phyloP scores from a whole-genome alignment of 345 rosid genomes.

The Euphorbia tirucalli region DNA sequence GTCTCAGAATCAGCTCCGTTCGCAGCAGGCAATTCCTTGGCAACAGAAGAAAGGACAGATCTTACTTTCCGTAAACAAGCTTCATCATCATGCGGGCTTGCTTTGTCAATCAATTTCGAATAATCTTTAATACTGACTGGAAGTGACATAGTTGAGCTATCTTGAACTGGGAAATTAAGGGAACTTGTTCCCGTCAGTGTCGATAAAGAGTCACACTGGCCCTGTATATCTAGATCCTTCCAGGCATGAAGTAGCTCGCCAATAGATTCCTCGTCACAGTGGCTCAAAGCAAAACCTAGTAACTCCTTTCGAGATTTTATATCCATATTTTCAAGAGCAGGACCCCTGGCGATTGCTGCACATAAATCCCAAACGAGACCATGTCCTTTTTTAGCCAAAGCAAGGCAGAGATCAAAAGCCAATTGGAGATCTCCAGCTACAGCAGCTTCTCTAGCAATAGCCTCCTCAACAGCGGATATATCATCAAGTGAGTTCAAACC shows the following conservation, averaged over 20 bases:
- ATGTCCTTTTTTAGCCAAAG: conserved; percentile 81
- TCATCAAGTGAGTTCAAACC: conserved; percentile 81
- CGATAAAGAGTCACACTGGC: conserved; percentile 68
- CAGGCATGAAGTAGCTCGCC: conserved; percentile 91
- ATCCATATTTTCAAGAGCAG: conserved; percentile 88
- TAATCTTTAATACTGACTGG: conserved; percentile 43
- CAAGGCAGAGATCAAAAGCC: conserved; percentile 91
- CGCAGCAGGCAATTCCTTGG: conserved; percentile 57
- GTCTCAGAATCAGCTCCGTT: conserved; percentile 53
- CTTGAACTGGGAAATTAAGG: conserved; percentile 42
- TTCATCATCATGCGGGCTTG: conserved; percentile 42
- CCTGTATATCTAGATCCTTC: conserved; percentile 95
- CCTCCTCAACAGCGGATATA: conserved; percentile 81
- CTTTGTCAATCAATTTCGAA: conserved; percentile 46
- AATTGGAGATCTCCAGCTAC: conserved; percentile 94
- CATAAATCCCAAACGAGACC: conserved; percentile 95
- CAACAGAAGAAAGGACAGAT: conserved; percentile 54
- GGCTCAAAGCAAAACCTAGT: conserved; percentile 86
- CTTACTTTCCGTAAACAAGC: conserved; percentile 40
- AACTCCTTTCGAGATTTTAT: conserved; percentile 70
- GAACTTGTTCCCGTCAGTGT: conserved; percentile 49
- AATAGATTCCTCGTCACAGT: conserved; percentile 91
- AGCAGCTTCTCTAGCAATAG: conserved; percentile 99
- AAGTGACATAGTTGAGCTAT: conserved; percentile 26
- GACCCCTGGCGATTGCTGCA: conserved; percentile 98